A percentile compares a stretch with the other conserved stretches of the same genome.
Evolutionary conservation across 805 yeast species (phyloP).

Genomic region (Pichia exigua): DNA sequence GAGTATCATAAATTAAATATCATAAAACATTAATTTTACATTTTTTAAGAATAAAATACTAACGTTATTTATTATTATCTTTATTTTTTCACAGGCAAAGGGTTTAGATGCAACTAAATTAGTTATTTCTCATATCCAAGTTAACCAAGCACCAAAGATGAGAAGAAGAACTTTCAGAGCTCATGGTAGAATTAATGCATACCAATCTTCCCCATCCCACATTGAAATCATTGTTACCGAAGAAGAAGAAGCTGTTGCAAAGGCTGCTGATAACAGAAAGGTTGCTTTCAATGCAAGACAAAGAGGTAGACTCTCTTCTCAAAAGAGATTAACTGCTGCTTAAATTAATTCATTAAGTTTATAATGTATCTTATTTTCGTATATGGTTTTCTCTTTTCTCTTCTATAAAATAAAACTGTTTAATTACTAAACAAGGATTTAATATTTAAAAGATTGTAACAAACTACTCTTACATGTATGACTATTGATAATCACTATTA

Average conservation of each 20-base stretch:
- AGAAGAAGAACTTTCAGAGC: constrained; percentile 99
- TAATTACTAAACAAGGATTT: constrained; percentile 6
- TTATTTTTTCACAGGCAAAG: constrained; percentile 48
- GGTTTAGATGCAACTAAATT: constrained; percentile 95
- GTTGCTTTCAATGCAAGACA: constrained; percentile 84
- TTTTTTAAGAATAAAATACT: constrained; percentile 8
- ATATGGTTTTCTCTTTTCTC: constrained; percentile 9
- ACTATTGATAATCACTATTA: background rate
- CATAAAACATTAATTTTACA: background rate
- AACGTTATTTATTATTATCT: constrained; percentile 9
- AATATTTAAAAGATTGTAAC: background rate
- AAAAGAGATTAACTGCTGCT: constrained; percentile 76
- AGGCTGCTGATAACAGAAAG: constrained; percentile 51
- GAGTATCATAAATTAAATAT: too few relatives aligned
- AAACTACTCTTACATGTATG: background rate
- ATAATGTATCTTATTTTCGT: constrained; percentile 1
- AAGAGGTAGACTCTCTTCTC: constrained; percentile 83
- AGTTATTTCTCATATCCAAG: constrained; percentile 97
- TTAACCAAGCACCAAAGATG: constrained; percentile 99
- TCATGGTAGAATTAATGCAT: constrained; percentile 99
- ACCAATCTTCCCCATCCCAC: constrained; percentile 98
- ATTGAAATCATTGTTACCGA: constrained; percentile 95
- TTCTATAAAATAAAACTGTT: constrained; percentile 9
- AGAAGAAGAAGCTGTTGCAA: constrained; percentile 87
- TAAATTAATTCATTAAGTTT: constrained; percentile 12